These are phyloP conservation scores for Hippophae tibetana DNA, from an alignment of 306 rosid genomes.

Conservation along the genomic window DNA sequence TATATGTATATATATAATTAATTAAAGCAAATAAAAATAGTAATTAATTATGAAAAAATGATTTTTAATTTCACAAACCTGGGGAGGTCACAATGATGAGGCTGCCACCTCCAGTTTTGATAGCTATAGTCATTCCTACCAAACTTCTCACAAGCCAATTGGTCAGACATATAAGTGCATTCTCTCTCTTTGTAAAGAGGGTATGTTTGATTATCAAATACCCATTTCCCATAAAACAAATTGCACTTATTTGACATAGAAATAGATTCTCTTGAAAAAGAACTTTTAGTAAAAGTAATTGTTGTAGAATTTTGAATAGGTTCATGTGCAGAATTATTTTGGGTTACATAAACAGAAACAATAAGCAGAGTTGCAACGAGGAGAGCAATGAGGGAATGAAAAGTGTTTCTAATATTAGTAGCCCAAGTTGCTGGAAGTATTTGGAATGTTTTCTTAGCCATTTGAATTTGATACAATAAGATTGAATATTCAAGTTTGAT, in stretches of 20 bases:
- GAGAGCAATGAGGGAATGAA: constrained; percentile 47
- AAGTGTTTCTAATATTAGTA: constrained; percentile 37
- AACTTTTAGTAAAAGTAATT: not conserved
- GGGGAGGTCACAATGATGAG: constrained; percentile 59
- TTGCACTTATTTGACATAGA: constrained; percentile 29
- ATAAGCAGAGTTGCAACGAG: constrained; percentile 42
- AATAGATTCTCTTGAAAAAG: constrained; percentile 1
- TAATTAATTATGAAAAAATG: not conserved
- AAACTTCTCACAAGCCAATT: constrained; percentile 78
- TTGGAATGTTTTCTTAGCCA: constrained; percentile 23
- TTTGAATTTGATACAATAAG: constrained; percentile 22
- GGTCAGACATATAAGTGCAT: constrained; percentile 75
- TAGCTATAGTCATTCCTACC: constrained; percentile 63
- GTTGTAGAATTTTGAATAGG: not conserved
- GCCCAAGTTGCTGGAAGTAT: constrained; percentile 31
- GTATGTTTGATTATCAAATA: constrained; percentile 57
- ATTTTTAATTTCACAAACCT: constrained; percentile 26
- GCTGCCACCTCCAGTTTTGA: constrained; percentile 78
- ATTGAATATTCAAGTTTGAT: not conserved
- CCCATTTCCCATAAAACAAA: constrained; percentile 67
- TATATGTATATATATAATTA: constrained; percentile 2
- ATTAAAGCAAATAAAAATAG: not conserved
- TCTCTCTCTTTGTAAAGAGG: constrained; percentile 57
- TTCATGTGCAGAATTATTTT: constrained; percentile 15
- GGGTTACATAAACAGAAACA: constrained; percentile 36